Conservation (phyloP, 768 basidiomycete genomes). For the Lactarius indigo region DNA sequence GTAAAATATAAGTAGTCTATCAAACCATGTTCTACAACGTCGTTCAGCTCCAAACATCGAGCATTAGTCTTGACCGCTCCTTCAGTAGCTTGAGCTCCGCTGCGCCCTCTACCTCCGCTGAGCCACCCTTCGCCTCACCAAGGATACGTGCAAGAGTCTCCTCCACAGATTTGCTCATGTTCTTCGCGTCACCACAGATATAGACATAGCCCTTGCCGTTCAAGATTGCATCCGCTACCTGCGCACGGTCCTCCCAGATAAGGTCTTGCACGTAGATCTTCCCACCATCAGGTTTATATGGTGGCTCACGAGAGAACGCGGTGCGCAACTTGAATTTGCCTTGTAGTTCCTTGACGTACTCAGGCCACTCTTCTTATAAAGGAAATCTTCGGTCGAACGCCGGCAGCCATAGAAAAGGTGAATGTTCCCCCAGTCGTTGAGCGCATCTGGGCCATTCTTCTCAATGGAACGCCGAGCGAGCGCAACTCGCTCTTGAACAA, state of each 20-base stretch:
- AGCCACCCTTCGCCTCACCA: slow-evolving; percentile 92
- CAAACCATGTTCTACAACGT: slow-evolving; percentile 5
- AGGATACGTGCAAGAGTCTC: slow-evolving; percentile 79
- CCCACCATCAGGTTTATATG: slow-evolving; percentile 84
- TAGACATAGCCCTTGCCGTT: slow-evolving; percentile 97
- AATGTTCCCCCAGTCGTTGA: slow-evolving; percentile 94
- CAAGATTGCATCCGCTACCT: slow-evolving; percentile 83
- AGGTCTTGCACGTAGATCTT: slow-evolving; percentile 99
- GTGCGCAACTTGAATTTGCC: slow-evolving; percentile 88
- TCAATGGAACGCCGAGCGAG: slow-evolving; percentile 92
- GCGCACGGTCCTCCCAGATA: slow-evolving; percentile 80
- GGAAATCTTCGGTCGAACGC: slow-evolving; percentile 80
- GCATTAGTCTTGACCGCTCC: slow-evolving; percentile 82
- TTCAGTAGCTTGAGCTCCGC: slow-evolving; percentile 94
- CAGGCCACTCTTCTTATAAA: slow-evolving; percentile 94
- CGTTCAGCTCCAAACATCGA: slow-evolving; percentile 83
- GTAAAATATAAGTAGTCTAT: background rate
- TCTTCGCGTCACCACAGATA: slow-evolving; percentile 95
- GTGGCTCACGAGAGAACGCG: slow-evolving; percentile 86
- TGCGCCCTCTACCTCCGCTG: slow-evolving; percentile 78
- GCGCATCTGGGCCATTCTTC: slow-evolving; percentile 91
- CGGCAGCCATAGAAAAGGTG: slow-evolving; percentile 97
- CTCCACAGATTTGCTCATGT: slow-evolving; percentile 95
- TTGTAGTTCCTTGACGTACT: slow-evolving; percentile 79
- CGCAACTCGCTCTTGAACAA: slow-evolving; percentile 96